Evolutionary conservation across 305 asterid genomes (phyloP).

Genomic region (Fraxinus greggii): DNA sequence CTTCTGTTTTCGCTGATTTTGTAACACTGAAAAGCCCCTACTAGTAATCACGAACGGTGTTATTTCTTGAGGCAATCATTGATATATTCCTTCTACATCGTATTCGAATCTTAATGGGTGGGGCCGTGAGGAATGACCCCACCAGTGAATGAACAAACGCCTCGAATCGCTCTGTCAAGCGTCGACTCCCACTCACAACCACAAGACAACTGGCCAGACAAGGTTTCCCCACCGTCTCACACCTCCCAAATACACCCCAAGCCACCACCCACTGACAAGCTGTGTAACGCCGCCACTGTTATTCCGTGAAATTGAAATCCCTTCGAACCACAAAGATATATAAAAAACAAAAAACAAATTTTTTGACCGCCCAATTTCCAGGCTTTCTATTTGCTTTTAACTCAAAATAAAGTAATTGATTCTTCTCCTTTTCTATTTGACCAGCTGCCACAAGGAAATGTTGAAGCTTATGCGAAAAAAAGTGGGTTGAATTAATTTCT

Average conservation of each 20-base stretch:
- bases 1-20: background rate
- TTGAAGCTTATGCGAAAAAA: slow-evolving; percentile 23
- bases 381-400: slow-evolving; percentile 29
- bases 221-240: background rate
- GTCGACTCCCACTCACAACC: slow-evolving; percentile 10
- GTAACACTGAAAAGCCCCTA: background rate
- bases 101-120: background rate
- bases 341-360: slow-evolving; percentile 33
- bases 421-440: slow-evolving; percentile 16
- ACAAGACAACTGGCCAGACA: background rate
- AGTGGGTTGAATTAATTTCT: slow-evolving; percentile 16
- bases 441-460: slow-evolving; percentile 31
- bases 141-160: slow-evolving; percentile 22
- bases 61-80: background rate
- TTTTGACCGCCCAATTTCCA: slow-evolving; percentile 42
- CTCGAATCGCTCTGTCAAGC: slow-evolving; percentile 11
- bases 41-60: background rate
- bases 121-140: slow-evolving; percentile 18
- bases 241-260: slow-evolving; percentile 23
- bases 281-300: slow-evolving; percentile 31
- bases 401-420: slow-evolving; percentile 9
- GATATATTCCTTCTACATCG: background rate
- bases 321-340: background rate
- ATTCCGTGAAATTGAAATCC: slow-evolving; percentile 7
- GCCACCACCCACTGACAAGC: slow-evolving; percentile 25